phyloP scores from a whole-genome alignment of 345 rosid genomes.

The Erysimum cheiranthoides region DNA sequence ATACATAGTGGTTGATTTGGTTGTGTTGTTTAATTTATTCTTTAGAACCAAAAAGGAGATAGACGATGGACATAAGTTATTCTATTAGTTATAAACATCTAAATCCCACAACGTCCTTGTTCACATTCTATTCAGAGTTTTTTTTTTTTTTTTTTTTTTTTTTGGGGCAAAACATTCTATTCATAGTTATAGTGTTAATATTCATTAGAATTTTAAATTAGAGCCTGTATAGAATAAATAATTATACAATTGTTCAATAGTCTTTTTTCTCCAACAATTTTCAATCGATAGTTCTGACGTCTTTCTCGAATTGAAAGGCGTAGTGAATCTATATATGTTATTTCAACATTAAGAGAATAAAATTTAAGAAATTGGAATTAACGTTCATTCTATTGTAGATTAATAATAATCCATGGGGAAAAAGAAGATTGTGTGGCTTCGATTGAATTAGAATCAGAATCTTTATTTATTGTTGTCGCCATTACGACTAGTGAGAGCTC shows the following conservation, averaged over 20 bases:
- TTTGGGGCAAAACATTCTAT: no score
- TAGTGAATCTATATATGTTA: background rate
- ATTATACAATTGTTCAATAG: background rate
- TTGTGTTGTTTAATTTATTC: no score
- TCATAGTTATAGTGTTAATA: background rate
- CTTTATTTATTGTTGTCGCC: slow-evolving; percentile 31
- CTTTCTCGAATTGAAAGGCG: background rate
- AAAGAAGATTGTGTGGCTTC: slow-evolving; percentile 29
- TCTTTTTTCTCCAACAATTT: background rate
- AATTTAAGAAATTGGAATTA: background rate
- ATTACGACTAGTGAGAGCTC: slow-evolving; percentile 38
- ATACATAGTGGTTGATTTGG: no score
- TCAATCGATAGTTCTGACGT: background rate
- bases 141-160: no score
- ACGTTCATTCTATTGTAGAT: slow-evolving; percentile 19
- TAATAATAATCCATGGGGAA: slow-evolving; percentile 12
- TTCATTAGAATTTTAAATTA: background rate
- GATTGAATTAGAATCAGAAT: slow-evolving; percentile 39
- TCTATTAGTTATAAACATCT: background rate
- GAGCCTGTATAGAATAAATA: background rate
- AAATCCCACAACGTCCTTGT: background rate
- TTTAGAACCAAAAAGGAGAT: no score
- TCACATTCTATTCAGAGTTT: no score
- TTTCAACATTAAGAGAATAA: slow-evolving; percentile 2
- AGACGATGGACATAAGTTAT: no score